phyloP scores from a whole-genome alignment of 108 stramenopile species.

The Skeletonema menzelii region DNA sequence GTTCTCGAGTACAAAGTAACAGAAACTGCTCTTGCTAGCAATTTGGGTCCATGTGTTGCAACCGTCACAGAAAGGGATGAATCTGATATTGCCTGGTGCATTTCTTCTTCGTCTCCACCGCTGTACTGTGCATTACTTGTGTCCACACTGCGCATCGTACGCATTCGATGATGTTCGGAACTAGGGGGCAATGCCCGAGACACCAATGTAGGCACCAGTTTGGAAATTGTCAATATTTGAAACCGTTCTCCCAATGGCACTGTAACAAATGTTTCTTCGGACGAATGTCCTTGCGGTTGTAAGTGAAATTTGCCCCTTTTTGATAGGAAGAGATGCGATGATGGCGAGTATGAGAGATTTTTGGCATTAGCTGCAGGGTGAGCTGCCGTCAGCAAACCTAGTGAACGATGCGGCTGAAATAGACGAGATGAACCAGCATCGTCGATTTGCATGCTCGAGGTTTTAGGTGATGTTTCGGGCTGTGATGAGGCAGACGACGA shows the following conservation, averaged over 20 bases:
- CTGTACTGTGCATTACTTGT: not conserved
- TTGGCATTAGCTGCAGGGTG: slow-evolving; percentile 1
- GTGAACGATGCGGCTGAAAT: slow-evolving; percentile 70
- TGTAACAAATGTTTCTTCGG: slow-evolving; percentile 56
- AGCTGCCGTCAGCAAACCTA: slow-evolving; percentile 53
- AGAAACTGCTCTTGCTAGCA: slow-evolving; percentile 20
- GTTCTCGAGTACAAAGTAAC: slow-evolving; percentile 65
- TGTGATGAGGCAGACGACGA: not conserved
- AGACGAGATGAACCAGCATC: slow-evolving; percentile 64
- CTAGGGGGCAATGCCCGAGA: slow-evolving; percentile 58
- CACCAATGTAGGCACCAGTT: slow-evolving; percentile 73
- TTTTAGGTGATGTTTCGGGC: not conserved
- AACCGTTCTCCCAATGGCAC: slow-evolving; percentile 78
- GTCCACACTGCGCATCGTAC: not conserved
- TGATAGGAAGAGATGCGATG: slow-evolving; percentile 24
- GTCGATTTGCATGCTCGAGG: slow-evolving; percentile 2
- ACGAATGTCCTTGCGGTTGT: slow-evolving; percentile 53
- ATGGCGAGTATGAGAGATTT: not conserved
- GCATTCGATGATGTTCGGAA: slow-evolving; percentile 14
- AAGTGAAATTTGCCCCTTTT: slow-evolving; percentile 60
- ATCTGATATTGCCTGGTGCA: slow-evolving; percentile 66
- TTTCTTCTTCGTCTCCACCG: slow-evolving; percentile 25
- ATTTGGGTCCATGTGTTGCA: slow-evolving; percentile 58
- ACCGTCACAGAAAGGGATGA: slow-evolving; percentile 62
- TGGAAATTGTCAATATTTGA: slow-evolving; percentile 69